These are phyloP conservation scores for Setaria italica DNA, from an alignment of 202 grass and related monocot genomes.

Conservation along the genomic window DNA sequence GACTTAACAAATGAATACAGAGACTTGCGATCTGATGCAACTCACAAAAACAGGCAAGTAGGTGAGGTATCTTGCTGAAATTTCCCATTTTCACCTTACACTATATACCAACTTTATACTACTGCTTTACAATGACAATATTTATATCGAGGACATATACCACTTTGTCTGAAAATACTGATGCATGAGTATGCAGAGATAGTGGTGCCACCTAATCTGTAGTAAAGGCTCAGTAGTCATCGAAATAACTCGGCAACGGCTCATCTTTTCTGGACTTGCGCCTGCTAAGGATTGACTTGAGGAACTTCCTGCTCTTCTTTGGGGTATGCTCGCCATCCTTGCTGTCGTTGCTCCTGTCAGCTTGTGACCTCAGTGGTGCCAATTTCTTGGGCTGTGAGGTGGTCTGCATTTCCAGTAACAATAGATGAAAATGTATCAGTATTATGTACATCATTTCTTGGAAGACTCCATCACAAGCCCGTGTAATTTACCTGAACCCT, in stretches of 20 bases:
- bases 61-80: background rate
- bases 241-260: constrained; percentile 52
- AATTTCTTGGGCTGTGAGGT: constrained; percentile 66
- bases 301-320: constrained; percentile 84
- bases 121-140: constrained; percentile 30
- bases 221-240: constrained; percentile 16
- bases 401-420: constrained; percentile 38
- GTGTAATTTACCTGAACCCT: constrained; percentile 68
- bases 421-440: constrained; percentile 19
- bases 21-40: constrained; percentile 8
- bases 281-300: constrained; percentile 87
- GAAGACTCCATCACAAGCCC: background rate
- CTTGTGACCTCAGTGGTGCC: constrained; percentile 62
- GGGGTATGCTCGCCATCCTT: constrained; percentile 65
- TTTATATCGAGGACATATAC: constrained; percentile 12
- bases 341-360: constrained; percentile 57
- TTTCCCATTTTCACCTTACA: constrained; percentile 5
- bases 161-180: constrained; percentile 24
- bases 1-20: background rate
- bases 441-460: background rate
- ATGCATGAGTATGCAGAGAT: background rate
- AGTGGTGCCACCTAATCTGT: background rate
- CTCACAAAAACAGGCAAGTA: background rate
- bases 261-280: constrained; percentile 93
- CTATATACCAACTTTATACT: constrained; percentile 15